Evolutionary conservation across 192 early-diverging fungal genomes (phyloP), one percentile per base, ranked within the genome.

Genomic region (Podila verticillata): DNA sequence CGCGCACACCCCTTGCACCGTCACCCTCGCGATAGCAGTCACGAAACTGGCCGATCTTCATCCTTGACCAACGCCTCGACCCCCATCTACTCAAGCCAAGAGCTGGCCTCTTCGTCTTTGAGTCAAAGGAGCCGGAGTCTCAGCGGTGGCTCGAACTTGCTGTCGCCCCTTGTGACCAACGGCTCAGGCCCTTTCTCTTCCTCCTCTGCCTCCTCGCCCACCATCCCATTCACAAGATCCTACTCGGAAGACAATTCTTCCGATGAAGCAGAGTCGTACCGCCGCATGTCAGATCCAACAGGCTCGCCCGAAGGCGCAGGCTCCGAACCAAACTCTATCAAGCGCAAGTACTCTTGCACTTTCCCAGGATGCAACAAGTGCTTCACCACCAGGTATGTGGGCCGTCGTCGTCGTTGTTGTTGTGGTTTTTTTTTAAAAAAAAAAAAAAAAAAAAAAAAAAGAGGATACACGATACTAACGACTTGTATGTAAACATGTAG

Each of bases 271-370:
- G 69, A 70, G 7, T 66, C 68, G 7, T 39, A 20, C 47, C 75
- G 69, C 15, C 57, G 69, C n/a, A 70, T 67, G 75, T 79, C 75
- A 4, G 75, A 79, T 12, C 68, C 68, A 24, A 54, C 34, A 29
- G 59, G 48, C 34, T 61, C 44, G 12, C 31, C 62, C 3, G 61
- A 44, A 15, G 39, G 36, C 48, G 10, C 22, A n/a, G 2, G 51
- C 51, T 20, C 49, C 0, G 79, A 57, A n/a, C 24, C 49, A 5
- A 64, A 30, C 7, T 39, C 29, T 35, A 70, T 73, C 26, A 93
- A 93, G 80, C 87, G 94, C 77, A 92, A 92, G 74, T 93, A 94
- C 85, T 84, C 84, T 63, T 95, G 94, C 79, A 39, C 82, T 7
- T 87, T 72, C 39, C 86, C 79, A 7, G 84, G 86, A 6, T 95